phyloP scores from a whole-genome alignment of 2,329 filamentous ascomycete genomes.

The Sordariomycetes sp. region DNA sequence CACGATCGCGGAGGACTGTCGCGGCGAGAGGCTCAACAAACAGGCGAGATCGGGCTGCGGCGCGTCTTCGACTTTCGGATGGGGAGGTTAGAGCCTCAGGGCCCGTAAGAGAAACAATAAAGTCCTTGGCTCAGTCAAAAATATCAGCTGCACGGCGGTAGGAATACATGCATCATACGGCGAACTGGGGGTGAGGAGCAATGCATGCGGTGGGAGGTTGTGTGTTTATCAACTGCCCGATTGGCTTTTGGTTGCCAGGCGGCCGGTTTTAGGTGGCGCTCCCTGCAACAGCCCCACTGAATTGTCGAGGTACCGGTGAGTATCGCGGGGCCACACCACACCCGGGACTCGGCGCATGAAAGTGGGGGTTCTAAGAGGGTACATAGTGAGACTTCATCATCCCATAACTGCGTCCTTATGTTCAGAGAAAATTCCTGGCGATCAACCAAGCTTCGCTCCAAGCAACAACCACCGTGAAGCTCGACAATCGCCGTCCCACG shows the following conservation, averaged over 20 bases:
- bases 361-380: neutral
- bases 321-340: neutral
- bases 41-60: neutral
- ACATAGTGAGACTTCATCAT: neutral
- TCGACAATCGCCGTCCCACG: neutral
- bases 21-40: neutral
- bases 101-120: neutral
- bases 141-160: neutral
- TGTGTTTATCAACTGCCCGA: constrained; percentile 3
- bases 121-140: neutral
- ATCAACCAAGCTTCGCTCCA: neutral
- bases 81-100: neutral
- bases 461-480: neutral
- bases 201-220: neutral
- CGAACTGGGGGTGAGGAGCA: neutral
- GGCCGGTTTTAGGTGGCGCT: neutral
- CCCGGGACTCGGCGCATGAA: neutral
- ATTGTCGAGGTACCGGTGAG: neutral
- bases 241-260: constrained; percentile 1
- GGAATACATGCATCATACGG: neutral
- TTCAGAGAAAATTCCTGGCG: neutral
- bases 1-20: neutral
- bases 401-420: neutral
- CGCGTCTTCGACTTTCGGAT: neutral
- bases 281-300: neutral